phyloP scores from a whole-genome alignment of 495 filamentous ascomycete genomes.

The Hypoxylon rickii region DNA sequence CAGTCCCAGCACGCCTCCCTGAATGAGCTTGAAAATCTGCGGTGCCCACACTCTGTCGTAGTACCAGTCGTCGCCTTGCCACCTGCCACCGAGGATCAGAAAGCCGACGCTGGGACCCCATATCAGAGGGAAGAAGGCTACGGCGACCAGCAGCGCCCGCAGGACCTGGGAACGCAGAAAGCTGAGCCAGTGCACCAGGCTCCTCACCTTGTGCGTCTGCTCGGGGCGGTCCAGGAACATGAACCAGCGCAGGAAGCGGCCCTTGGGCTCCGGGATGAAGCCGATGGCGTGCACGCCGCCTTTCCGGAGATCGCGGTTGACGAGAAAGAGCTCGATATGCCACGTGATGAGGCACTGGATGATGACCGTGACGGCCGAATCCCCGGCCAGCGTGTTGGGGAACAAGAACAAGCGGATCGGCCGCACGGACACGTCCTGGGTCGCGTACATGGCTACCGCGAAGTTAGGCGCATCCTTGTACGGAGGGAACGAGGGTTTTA shows the following conservation, averaged over 20 bases:
- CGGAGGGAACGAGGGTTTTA: background rate
- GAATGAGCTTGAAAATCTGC: conserved; percentile 49
- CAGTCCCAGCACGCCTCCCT: conserved; percentile 45
- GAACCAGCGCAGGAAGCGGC: conserved; percentile 42
- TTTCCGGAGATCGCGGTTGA: conserved; percentile 44
- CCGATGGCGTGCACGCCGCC: conserved; percentile 47
- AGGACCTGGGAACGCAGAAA: conserved; percentile 35
- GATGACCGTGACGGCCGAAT: conserved; percentile 41
- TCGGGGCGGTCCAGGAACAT: conserved; percentile 42
- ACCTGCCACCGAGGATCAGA: conserved; percentile 39
- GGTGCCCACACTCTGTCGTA: conserved; percentile 47
- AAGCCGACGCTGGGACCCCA: conserved; percentile 50
- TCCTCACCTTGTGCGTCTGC: conserved; percentile 30
- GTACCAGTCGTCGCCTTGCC: conserved; percentile 44
- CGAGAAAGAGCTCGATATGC: conserved; percentile 38
- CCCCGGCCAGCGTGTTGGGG: conserved; percentile 49
- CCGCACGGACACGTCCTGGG: conserved; percentile 18
- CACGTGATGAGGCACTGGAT: conserved; percentile 39
- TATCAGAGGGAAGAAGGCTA: conserved; percentile 36
- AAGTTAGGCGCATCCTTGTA: conserved; percentile 6
- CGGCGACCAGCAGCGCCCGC: conserved; percentile 37
- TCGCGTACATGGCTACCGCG: conserved; percentile 44
- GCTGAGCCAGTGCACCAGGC: conserved; percentile 34
- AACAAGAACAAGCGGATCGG: conserved; percentile 48
- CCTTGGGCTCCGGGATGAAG: conserved; percentile 39